Evolutionary conservation across 805 yeast genomes (phyloP).

Genomic region (Teunomyces panamensis): DNA sequence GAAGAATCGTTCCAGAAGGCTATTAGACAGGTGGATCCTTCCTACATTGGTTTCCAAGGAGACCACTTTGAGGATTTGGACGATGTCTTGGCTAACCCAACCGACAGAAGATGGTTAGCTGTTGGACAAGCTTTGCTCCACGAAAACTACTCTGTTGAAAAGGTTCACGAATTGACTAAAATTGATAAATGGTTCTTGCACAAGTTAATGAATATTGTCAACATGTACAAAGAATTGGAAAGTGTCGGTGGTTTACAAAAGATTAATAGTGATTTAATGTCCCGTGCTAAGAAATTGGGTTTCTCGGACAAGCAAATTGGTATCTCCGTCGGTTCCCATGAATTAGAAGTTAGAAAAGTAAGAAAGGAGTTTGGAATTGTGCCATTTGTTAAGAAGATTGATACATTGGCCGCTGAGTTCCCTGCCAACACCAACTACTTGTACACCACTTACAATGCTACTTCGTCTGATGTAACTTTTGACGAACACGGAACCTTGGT

Average conservation of each 20-base stretch:
- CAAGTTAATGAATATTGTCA: conserved; percentile 90
- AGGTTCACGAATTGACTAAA: conserved; percentile 85
- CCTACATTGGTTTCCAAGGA: conserved; percentile 89
- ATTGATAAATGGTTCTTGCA: conserved; percentile 95
- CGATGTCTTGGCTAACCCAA: conserved; percentile 74
- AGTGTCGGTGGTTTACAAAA: conserved; percentile 46
- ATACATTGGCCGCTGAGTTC: conserved; percentile 97
- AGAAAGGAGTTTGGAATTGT: conserved; percentile 77
- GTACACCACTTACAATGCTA: conserved; percentile 94
- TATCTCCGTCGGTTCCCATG: conserved; percentile 65
- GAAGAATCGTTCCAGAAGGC: conserved; percentile 99
- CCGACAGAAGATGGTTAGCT: conserved; percentile 96
- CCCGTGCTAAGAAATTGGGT: conserved; percentile 87
- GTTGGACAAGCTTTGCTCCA: conserved; percentile 95
- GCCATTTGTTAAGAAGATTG: conserved; percentile 96
- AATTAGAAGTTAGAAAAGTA: conserved; percentile 75
- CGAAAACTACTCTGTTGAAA: conserved; percentile 87
- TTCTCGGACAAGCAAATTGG: conserved; percentile 95
- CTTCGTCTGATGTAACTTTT: conserved; percentile 77
- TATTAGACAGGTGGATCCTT: conserved; percentile 91
- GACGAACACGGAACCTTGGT: conserved; percentile 92
- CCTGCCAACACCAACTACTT: conserved; percentile 96
- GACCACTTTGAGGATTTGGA: conserved; percentile 75
- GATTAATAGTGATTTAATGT: conserved; percentile 65
- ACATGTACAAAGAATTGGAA: conserved; percentile 80